phyloP scores from a whole-genome alignment of 306 rosid species.

The Cucumis hystrix region DNA sequence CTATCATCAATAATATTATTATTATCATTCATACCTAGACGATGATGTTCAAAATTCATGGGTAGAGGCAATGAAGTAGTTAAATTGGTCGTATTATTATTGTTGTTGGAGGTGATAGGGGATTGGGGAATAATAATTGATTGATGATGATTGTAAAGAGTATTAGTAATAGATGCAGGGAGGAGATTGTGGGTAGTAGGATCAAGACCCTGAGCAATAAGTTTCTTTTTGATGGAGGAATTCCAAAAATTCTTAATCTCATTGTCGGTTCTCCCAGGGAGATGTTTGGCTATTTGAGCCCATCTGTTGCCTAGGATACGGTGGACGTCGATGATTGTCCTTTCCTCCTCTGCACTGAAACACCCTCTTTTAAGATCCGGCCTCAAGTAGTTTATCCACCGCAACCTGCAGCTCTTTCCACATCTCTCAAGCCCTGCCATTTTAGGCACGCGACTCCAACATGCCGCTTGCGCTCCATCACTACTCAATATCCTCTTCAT shows the following conservation, averaged over 20 bases:
- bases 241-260: slow-evolving; percentile 95
- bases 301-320: slow-evolving; percentile 81
- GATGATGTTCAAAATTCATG: no score
- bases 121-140: no score
- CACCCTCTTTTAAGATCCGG: slow-evolving; percentile 78
- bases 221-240: slow-evolving; percentile 76
- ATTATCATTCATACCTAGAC: no score
- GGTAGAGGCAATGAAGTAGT: no score
- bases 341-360: slow-evolving; percentile 64
- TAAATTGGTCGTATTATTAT: no score
- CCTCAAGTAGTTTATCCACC: slow-evolving; percentile 82
- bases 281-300: slow-evolving; percentile 94
- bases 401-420: slow-evolving; percentile 79
- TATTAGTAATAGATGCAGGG: no score
- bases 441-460: slow-evolving; percentile 77
- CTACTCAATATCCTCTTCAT: slow-evolving; percentile 5
- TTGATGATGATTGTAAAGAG: no score
- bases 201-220: slow-evolving; percentile 68
- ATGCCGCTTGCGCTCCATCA: slow-evolving; percentile 5
- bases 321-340: slow-evolving; percentile 63
- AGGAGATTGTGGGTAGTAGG: slow-evolving; percentile 80
- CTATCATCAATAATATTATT: no score
- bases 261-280: slow-evolving; percentile 87
- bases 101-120: no score
- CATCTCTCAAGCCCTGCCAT: slow-evolving; percentile 76